phyloP scores from a whole-genome alignment of 371 early-diverging fungal species.

The Mucor sp. region DNA sequence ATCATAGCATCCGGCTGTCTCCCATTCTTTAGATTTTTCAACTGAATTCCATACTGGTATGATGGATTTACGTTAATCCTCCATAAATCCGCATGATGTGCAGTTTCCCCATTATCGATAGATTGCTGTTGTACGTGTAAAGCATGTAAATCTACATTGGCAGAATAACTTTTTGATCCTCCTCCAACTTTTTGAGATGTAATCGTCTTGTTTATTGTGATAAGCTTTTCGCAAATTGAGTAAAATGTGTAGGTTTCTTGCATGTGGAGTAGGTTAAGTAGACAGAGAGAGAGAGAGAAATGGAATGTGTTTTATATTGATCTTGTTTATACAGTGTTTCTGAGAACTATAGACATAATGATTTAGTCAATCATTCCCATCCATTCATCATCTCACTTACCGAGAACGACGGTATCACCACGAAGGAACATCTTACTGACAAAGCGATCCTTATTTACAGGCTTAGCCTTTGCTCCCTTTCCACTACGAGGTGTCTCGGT shows the following conservation, averaged over 20 bases:
- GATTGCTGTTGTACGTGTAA: neutral
- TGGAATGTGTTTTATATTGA: conserved; percentile 4
- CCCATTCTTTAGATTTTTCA: too few relatives aligned
- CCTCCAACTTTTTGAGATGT: neutral
- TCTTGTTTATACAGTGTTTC: conserved; percentile 40
- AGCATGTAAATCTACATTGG: neutral
- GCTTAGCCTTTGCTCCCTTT: conserved; percentile 92
- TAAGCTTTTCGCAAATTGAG: neutral
- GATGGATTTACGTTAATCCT: too few relatives aligned
- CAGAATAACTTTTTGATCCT: neutral
- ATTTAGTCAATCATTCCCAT: neutral
- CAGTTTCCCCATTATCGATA: too few relatives aligned
- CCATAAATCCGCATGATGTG: too few relatives aligned
- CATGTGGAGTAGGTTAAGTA: neutral
- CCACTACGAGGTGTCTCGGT: conserved; percentile 90
- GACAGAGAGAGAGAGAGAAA: neutral
- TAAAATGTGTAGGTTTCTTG: neutral
- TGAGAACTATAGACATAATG: conserved; percentile 24
- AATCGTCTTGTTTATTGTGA: neutral
- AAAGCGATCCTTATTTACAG: conserved; percentile 97
- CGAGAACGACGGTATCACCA: conserved; percentile 95
- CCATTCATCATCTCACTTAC: conserved; percentile 30
- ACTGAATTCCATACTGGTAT: too few relatives aligned
- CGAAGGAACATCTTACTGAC: conserved; percentile 98
- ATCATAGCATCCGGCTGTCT: too few relatives aligned